Evolutionary conservation across 192 early-diverging fungal genomes (phyloP).

Genomic region (Cetraspora pellucida): DNA sequence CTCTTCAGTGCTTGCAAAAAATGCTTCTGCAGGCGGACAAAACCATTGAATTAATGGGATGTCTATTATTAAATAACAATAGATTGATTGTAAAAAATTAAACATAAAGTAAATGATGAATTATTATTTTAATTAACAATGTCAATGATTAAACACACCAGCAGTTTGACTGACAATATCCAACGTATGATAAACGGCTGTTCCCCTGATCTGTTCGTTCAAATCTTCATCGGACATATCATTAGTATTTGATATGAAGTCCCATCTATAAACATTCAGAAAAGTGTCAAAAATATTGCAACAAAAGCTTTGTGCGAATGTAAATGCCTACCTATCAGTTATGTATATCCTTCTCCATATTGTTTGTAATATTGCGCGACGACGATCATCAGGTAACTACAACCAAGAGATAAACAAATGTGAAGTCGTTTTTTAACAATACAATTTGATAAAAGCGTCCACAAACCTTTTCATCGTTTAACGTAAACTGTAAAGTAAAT

Average conservation of each 20-base stretch:
- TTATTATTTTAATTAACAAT: background rate
- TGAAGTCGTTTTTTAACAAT: background rate
- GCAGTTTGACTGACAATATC: background rate
- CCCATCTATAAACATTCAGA: background rate
- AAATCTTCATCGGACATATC: slow-evolving; percentile 25
- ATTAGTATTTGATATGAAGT: slow-evolving; percentile 14
- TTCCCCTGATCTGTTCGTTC: background rate
- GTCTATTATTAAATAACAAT: background rate
- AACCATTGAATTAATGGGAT: slow-evolving; percentile 23
- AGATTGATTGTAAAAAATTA: background rate
- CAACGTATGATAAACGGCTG: slow-evolving; percentile 8
- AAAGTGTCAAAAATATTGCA: background rate
- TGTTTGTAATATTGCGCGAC: slow-evolving; percentile 19
- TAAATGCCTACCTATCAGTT: background rate
- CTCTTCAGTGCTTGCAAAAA: slow-evolving; percentile 18
- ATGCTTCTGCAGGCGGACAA: background rate
- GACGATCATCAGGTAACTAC: background rate
- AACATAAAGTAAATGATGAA: background rate
- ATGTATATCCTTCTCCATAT: slow-evolving; percentile 27
- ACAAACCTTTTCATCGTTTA: background rate
- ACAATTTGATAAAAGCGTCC: background rate
- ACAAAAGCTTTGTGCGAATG: too few species aligned
- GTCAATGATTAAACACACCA: background rate
- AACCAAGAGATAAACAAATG: background rate
- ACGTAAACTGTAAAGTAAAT: background rate